Evolutionary conservation across 129 eudicot genomes (phyloP).

Genomic region (carrot (Daucus carota)): DH1_v3.0 NC_030388.2:28438001-28438500

Average conservation of each 20-base stretch:
- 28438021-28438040: neutral
- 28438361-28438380: neutral
- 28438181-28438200: conserved; percentile 7
- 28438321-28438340: neutral
- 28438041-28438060: too few species aligned
- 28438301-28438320: neutral
- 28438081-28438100: conserved; percentile 31
- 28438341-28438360: neutral
- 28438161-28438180: conserved; percentile 94
- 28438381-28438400: neutral
- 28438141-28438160: conserved; percentile 85
- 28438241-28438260: neutral
- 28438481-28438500: neutral
- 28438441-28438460: neutral
- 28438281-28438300: neutral
- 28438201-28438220: neutral
- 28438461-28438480: neutral
- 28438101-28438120: conserved; percentile 85
- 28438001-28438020: neutral
- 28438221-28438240: neutral
- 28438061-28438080: neutral
- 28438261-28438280: neutral
- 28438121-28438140: conserved; percentile 91
- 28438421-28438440: neutral
- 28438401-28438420: neutral